Evolutionary conservation across 148 eudicot species (phyloP), one percentile per base, ranked within the genome.

Genomic region (Diospyros lotus): DNA sequence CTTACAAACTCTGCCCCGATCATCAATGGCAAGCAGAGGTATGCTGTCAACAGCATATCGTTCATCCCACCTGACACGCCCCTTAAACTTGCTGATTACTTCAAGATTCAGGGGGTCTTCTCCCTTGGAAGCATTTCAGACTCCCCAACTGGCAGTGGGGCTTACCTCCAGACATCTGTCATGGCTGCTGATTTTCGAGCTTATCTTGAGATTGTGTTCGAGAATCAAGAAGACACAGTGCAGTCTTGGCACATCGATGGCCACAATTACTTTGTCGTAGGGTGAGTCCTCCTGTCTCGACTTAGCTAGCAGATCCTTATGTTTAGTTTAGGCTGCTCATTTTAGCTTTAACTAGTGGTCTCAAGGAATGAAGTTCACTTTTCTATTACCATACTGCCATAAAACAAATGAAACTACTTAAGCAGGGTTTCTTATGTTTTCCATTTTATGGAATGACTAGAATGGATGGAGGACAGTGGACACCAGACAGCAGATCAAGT

Each of bases 401-500:
- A 48, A 38, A 70, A 38, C 45, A 17, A 9, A 71, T 72, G 15
- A 9, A 9, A 28, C 15, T 4, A 0, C 5, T 43, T 4, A 8
- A 71, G 44, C 28, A 7, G 60, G 46, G 52, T 28, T 40, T 70
- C 61, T 55, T 2, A 58, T 15, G 44, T 59, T 51, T 9, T 17
- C 7, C 9, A 68, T 51, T 11, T 62, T 55, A 38, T 69, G 64
- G 6, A 15, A 44, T 66, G 15, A 70, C 28, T 86, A 89, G 92
- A 80, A 79, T 86, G 86, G 84, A 87, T 75, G 86, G 87, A 80
- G 90, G 93, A 54, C 83, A 83, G 56, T 89, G 93, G 93, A 81
- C 87, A 11, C 51, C 82, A 41, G 84, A 11, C n/a, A 89, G 87
- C 64, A 85, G 88, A 80, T 65, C 52, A 58, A 78, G 52, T 58